Evolutionary conservation across 805 yeast species (phyloP), one percentile per base, ranked within the genome.

Genomic region (Pichia cephalocereana): DNA sequence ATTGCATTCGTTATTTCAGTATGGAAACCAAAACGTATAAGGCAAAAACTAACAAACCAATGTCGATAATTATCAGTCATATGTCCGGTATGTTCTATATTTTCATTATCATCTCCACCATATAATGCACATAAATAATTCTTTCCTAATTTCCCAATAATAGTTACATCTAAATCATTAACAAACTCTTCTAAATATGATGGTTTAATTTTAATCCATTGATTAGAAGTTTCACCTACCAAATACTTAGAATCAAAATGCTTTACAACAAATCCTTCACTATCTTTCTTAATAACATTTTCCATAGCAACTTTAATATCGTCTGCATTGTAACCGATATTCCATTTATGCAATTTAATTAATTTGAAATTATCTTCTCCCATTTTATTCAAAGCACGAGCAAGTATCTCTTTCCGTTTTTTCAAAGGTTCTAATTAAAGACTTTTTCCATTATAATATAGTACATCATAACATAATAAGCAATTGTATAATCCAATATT

Each of bases 121-220:
- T 39, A 23, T 37, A 42, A 28, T 38, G 50, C 27, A 45, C 52
- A 37, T 38, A 48, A 9, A 41, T 19, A 46, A 32, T 46, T 45
- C 1, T 37, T n/a, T 2, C 48, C 50, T 3, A 41, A 45, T 47
- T 81, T 83, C 0, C 97, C 99, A 49, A 90, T 80, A 0, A 91
- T 76, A 3, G 81, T 70, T 43, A 89, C 62, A 63, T 91, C 98
- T 52, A 89, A 69, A 57, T 86, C 85, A 53, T 89, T 96, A 10
- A 96, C 96, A 63, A 85, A 84, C 50, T 83, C 87, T 47, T 80
- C 83, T 46, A 89, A 68, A 59, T 89, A 90, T 55, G 90, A 96
- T 0, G 98, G 98, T 62, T 91, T 91, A 2, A 91, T 76, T 59
- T 91, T 91, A 15, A 88, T 69, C 96, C 97, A 91, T n/a, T 48